phyloP scores from a whole-genome alignment of 2,329 filamentous ascomycete species.

The Neofusicoccum sp. region DNA sequence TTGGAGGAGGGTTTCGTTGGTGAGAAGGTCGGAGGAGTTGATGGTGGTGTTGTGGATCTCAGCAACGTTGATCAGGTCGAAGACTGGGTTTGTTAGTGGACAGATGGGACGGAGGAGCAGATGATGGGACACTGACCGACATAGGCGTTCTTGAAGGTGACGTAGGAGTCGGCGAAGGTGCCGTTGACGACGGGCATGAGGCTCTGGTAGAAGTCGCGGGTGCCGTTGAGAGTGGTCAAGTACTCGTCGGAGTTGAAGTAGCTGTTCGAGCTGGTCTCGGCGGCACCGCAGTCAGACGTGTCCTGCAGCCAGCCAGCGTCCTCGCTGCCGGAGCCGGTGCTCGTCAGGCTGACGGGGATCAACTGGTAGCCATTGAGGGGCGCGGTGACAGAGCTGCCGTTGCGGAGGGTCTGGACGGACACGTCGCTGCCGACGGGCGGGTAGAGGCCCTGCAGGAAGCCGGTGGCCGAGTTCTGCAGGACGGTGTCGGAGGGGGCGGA shows the following conservation, averaged over 20 bases:
- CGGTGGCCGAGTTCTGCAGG: constrained; percentile 74
- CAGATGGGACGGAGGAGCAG: neutral
- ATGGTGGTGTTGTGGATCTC: constrained; percentile 64
- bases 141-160: constrained; percentile 63
- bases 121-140: constrained; percentile 50
- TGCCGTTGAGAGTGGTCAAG: constrained; percentile 46
- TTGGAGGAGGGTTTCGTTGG: constrained; percentile 61
- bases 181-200: constrained; percentile 53
- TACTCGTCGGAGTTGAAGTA: constrained; percentile 57
- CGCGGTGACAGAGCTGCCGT: constrained; percentile 63
- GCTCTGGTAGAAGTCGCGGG: constrained; percentile 53
- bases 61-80: constrained; percentile 62
- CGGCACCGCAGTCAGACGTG: constrained; percentile 55
- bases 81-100: constrained; percentile 41
- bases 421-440: constrained; percentile 63
- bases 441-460: constrained; percentile 83
- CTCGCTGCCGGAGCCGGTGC: constrained; percentile 57
- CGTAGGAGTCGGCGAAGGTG: constrained; percentile 49
- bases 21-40: constrained; percentile 53
- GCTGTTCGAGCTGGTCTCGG: constrained; percentile 57
- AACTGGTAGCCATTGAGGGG: constrained; percentile 82
- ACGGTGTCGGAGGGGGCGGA: constrained; percentile 73
- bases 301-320: constrained; percentile 59
- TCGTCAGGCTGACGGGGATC: constrained; percentile 67
- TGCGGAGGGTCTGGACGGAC: constrained; percentile 63